Base-by-base conservation (phyloP, 768 basidiomycete species). In the Xerocomellus chrysenteron region DNA sequence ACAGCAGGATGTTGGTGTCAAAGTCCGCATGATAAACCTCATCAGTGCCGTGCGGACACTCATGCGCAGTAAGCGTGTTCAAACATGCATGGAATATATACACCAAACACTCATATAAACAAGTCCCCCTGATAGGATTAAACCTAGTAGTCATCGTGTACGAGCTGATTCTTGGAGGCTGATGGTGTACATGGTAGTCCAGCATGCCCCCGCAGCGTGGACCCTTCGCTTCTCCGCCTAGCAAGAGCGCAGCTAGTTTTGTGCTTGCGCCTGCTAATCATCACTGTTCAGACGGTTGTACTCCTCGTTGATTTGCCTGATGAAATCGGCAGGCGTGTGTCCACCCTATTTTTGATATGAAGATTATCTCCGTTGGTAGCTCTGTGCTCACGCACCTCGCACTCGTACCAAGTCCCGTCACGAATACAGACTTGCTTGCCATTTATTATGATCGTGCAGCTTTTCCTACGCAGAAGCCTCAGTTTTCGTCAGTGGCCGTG, bases 11-110 rank as follows among this genome's bases (percentile, higher is more conserved):
- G 77, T 84, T 45, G 81, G 90, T 19, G 75, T 98, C 59, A 98
- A 98, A 76, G 82, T 84, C 59, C 84, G 92, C 66, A 72, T 98
- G 57, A 85, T 98, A 70, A 91, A 92, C 76, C 84, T 99, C 65
- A 97, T 98, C 60, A 85, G 90, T 64, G 96, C 96, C 37, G 94
- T 98, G 57, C 81, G 96, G 75, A 98, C 96, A 45, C 80, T 99
- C 65, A 92, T 98, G 92, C 85, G 96, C 73, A 94, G 96, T 99
- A 71, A 78, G 95, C 85, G 36, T 62, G 55, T 62, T 64, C 37
- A 45, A 50, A 36, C 53, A 54, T 58, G 61, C 57, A 47, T 45
- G 10, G 26, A 58, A 54, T 35, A 51, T 48, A 42, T 56, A 56
- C 43, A 21, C 56, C 58, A 21, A 47, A 30, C 47, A 54, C 52